Conservation (phyloP, 495 filamentous ascomycete genomes). For the Tuber calosporum region DNA sequence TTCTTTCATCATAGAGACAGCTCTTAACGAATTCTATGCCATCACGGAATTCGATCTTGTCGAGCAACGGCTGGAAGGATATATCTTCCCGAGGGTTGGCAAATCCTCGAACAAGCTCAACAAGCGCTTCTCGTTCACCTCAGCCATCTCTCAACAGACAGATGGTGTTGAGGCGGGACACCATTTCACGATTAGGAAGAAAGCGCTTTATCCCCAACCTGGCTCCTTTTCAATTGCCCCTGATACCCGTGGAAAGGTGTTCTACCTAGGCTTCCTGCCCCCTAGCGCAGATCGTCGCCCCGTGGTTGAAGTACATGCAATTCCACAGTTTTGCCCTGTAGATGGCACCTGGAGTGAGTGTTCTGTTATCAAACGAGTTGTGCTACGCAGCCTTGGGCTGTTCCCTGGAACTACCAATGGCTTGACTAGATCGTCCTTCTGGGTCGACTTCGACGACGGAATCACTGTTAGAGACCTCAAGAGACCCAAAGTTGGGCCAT, state of each 20-base stretch:
- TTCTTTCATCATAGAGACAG: conserved; percentile 35
- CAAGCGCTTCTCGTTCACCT: conserved; percentile 25
- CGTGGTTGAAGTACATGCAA: conserved; percentile 34
- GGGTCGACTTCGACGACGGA: conserved; percentile 35
- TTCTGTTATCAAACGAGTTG: conserved; percentile 36
- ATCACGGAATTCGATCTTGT: conserved; percentile 36
- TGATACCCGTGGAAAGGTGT: conserved; percentile 34
- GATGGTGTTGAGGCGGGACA: conserved; percentile 23
- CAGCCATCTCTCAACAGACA: not conserved
- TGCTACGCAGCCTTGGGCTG: conserved; percentile 33
- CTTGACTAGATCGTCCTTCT: conserved; percentile 32
- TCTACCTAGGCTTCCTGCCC: conserved; percentile 37
- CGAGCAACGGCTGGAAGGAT: conserved; percentile 35
- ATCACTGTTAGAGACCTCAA: conserved; percentile 26
- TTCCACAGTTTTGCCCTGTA: conserved; percentile 26
- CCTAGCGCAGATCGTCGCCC: conserved; percentile 36
- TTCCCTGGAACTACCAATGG: conserved; percentile 24
- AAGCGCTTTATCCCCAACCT: conserved; percentile 29
- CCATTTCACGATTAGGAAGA: conserved; percentile 37
- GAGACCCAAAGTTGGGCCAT: conserved; percentile 15
- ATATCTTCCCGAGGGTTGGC: conserved; percentile 24
- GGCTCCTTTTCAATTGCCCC: conserved; percentile 34
- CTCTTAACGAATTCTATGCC: conserved; percentile 37
- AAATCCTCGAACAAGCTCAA: conserved; percentile 15
- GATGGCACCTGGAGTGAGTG: conserved; percentile 33